phyloP scores from a whole-genome alignment of 495 filamentous ascomycete genomes.

The Penicillium cinerascens region DNA sequence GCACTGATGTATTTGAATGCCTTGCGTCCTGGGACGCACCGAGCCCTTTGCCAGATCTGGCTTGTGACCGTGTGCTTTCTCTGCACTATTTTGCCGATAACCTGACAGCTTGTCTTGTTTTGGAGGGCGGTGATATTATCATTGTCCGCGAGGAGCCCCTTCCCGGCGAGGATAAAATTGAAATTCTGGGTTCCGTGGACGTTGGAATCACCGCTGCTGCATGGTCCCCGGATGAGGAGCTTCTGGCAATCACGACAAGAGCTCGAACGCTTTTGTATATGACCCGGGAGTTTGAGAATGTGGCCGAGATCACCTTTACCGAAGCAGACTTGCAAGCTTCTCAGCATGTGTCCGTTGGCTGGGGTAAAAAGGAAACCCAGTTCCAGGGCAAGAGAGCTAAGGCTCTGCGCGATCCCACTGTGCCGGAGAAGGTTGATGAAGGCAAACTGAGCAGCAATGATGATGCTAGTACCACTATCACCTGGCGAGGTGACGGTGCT shows the following conservation, averaged over 20 bases:
- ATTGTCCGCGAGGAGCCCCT: conserved; percentile 73
- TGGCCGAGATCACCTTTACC: conserved; percentile 66
- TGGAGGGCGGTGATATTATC: conserved; percentile 90
- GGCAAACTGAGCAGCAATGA: conserved; percentile 71
- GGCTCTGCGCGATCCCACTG: conserved; percentile 85
- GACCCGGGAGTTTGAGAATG: conserved; percentile 85
- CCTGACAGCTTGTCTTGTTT: conserved; percentile 68
- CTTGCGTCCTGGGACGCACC: conserved; percentile 88
- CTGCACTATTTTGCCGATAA: conserved; percentile 84
- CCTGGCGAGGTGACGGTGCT: conserved; percentile 92
- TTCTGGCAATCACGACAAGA: conserved; percentile 76
- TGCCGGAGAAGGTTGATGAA: conserved; percentile 89
- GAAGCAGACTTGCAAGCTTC: conserved; percentile 79
- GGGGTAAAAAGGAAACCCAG: conserved; percentile 97
- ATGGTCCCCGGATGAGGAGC: conserved; percentile 95
- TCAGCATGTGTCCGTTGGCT: conserved; percentile 95
- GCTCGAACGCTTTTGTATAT: conserved; percentile 83
- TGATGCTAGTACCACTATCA: conserved; percentile 66
- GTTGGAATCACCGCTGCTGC: conserved; percentile 83
- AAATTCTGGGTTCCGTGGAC: conserved; percentile 91
- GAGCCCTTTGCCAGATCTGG: conserved; percentile 63
- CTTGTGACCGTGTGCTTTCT: conserved; percentile 66
- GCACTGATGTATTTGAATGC: conserved; percentile 37
- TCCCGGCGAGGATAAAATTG: conserved; percentile 70
- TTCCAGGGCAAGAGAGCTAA: conserved; percentile 93